Conservation (phyloP, 805 yeast species). For the Yarrowia sp. region DNA sequence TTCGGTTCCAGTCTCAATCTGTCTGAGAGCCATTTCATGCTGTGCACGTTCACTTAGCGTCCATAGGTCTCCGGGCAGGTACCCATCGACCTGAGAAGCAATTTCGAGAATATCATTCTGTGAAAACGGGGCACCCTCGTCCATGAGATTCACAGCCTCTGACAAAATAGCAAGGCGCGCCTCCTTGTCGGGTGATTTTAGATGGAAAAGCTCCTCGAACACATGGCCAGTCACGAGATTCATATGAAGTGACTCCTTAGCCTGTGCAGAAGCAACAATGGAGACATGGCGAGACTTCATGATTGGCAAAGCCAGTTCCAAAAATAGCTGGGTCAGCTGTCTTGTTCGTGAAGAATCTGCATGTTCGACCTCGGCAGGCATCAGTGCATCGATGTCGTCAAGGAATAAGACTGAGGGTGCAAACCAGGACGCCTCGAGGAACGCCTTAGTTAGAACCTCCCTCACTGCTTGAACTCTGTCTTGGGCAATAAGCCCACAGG, state of each 20-base stretch:
- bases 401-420: conserved; percentile 70
- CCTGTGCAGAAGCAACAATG: conserved; percentile 58
- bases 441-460: conserved; percentile 42
- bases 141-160: conserved; percentile 44
- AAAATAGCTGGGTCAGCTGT: conserved; percentile 62
- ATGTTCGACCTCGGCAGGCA: conserved; percentile 62
- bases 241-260: conserved; percentile 63
- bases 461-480: conserved; percentile 32
- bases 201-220: conserved; percentile 56
- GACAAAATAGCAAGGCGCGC: conserved; percentile 51
- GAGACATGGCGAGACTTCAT: conserved; percentile 46
- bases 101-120: conserved; percentile 42
- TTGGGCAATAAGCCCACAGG: conserved; percentile 55
- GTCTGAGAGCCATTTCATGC: conserved; percentile 36
- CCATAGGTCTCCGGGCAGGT: conserved; percentile 76
- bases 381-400: conserved; percentile 72
- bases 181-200: conserved; percentile 67
- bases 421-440: conserved; percentile 63
- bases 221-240: conserved; percentile 64
- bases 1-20: conserved; percentile 21
- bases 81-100: conserved; percentile 78
- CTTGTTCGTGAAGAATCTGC: conserved; percentile 58
- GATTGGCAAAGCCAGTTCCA: conserved; percentile 46
- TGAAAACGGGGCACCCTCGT: conserved; percentile 32
- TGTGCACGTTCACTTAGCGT: conserved; percentile 61